A percentile compares a stretch with the other conserved stretches of the same genome.
phyloP scores from a whole-genome alignment of 2,329 filamentous ascomycete species.

The Cadophora sp. region DNA sequence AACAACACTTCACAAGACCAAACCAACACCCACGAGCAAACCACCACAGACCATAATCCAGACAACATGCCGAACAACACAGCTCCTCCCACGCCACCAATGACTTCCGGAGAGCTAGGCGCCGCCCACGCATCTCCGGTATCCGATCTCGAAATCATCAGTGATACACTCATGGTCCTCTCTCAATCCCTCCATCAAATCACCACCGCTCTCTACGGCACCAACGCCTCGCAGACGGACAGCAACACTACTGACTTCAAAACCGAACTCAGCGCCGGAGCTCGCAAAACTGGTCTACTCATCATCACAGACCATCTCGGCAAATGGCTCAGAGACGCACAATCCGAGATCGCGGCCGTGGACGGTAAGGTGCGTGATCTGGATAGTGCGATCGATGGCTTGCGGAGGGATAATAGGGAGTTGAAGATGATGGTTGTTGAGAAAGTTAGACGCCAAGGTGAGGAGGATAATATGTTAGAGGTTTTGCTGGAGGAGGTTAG shows the following conservation, averaged over 20 bases:
- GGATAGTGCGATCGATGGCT: not conserved
- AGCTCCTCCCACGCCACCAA: conserved; percentile 11
- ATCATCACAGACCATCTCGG: not conserved
- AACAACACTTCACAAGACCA: not conserved
- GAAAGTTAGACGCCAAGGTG: not conserved
- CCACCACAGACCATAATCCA: not conserved
- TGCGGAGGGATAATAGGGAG: not conserved
- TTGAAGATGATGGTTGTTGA: not conserved
- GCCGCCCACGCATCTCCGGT: not conserved
- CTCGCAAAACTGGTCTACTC: not conserved
- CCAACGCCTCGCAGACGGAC: not conserved
- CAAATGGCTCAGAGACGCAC: not conserved
- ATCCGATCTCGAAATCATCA: not conserved
- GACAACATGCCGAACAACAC: not conserved
- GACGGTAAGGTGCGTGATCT: not conserved
- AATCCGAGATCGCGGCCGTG: not conserved
- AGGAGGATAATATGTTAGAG: not conserved
- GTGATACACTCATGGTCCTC: not conserved
- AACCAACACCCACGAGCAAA: not conserved
- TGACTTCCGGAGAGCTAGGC: not conserved
- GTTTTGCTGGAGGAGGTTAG: not conserved
- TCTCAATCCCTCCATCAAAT: not conserved
- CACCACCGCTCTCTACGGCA: not conserved
- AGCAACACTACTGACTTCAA: not conserved
- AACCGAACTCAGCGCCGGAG: not conserved